Base-by-base conservation (phyloP, 1,139 yeast species). In the Candida tetrigidarum region DNA sequence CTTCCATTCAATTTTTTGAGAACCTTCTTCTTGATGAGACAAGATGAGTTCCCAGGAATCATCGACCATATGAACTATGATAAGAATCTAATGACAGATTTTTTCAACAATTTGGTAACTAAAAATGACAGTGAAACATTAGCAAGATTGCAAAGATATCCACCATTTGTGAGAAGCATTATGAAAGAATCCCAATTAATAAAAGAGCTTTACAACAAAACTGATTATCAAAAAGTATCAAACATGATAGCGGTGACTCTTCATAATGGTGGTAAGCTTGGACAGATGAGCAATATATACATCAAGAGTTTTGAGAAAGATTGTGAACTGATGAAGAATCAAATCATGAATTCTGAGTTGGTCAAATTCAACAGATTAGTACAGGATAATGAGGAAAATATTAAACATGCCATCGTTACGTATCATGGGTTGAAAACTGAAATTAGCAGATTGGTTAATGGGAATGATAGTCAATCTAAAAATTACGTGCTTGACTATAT, bases 301-400 rank as follows among this genome's bases (percentile, higher is more conserved):
- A 60, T 65, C 43, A 61, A 63, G 51, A 64, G 71, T 34, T 74
- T 76, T 51, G 69, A 69, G 45, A 62, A 67, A 34, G 86, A 81
- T 46, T 74, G 83, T 43, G 70, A 67, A 10, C 69, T 67, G 37
- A 65, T 83, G 54, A 69, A 69, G 41, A 53, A 63, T 6, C 74
- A 71, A 41, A 72, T 82, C 4, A 64, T 77, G 10, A 67, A 71
- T 10, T 67, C 73, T 1, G 91, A 85, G 55, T 58, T 71, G 5
- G 61, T 71, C 22, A 76, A 74, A 48, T 72, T 68, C 47, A 73
- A 76, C 45, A 68, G 89, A 37, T 71, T 76, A 39, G 59, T 71
- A 2, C 91, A 85, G 52, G 96, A 88, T 57, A 76, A 71, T 43
- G 78, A 76, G 41, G 95, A 86, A 52, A 83, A 80, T 51, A 58